These are phyloP conservation scores for Glonium stellatum DNA, from an alignment of 495 filamentous ascomycete genomes.

Conservation along the genomic window DNA sequence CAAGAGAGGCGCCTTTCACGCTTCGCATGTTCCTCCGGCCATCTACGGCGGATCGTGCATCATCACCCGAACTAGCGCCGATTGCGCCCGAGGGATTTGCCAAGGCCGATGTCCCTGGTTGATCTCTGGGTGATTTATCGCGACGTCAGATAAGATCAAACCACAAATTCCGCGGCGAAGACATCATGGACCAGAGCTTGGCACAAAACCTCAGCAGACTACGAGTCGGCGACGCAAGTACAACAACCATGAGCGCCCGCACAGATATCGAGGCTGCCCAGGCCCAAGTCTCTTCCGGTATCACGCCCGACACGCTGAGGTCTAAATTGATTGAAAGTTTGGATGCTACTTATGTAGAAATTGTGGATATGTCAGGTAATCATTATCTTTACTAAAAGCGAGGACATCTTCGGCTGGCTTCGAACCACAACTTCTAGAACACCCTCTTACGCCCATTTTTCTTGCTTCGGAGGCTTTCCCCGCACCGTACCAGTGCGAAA, in stretches of 20 bases:
- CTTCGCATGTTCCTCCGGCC: no score
- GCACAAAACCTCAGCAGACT: conserved; percentile 3
- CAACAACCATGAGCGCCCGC: conserved; percentile 11
- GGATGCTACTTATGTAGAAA: conserved; percentile 77
- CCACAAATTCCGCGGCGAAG: background rate
- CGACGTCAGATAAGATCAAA: conserved; percentile 4
- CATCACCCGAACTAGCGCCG: background rate
- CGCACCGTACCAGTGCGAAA: background rate
- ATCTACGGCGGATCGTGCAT: background rate
- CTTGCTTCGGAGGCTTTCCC: background rate
- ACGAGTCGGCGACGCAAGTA: background rate
- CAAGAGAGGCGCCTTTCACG: no score
- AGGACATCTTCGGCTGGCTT: background rate
- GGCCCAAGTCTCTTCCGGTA: conserved; percentile 42
- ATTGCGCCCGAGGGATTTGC: background rate
- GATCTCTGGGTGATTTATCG: background rate
- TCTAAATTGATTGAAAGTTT: conserved; percentile 64
- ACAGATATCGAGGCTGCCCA: conserved; percentile 43
- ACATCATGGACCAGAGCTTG: conserved; percentile 1
- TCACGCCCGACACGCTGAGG: conserved; percentile 64
- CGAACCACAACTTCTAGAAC: background rate
- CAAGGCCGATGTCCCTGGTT: background rate
- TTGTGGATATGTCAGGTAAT: conserved; percentile 90
- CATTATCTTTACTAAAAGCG: background rate
- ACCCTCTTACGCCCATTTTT: background rate